These are phyloP conservation scores for Parachlorella kessleri DNA, from an alignment of 139 green algal species.

Conservation along the genomic window DNA sequence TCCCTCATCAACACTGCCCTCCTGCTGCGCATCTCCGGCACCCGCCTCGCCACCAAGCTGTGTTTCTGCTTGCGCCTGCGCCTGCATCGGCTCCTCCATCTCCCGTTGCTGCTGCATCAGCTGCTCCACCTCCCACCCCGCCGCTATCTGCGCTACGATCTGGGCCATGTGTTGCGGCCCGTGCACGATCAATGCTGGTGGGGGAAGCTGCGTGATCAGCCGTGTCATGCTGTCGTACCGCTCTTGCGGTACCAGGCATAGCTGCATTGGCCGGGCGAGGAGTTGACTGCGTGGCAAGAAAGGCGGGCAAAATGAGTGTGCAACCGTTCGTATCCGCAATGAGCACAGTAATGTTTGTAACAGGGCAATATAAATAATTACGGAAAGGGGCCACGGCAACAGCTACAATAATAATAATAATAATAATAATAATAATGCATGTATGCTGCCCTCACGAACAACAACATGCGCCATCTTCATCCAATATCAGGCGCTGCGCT, in stretches of 20 bases:
- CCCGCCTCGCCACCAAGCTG: not conserved
- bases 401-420: no score
- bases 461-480: no score
- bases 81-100: not conserved
- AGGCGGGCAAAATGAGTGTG: no score
- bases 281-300: no score
- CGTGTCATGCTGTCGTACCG: conserved; percentile 26
- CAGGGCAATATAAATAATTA: no score
- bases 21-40: not conserved
- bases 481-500: no score
- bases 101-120: not conserved
- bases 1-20: not conserved
- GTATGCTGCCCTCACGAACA: not conserved
- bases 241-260: conserved; percentile 70
- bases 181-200: conserved; percentile 36
- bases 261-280: conserved; percentile 74
- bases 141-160: conserved; percentile 57
- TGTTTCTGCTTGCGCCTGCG: not conserved
- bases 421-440: not conserved
- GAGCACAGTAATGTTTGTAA: no score
- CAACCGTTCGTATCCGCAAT: no score
- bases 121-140: conserved; percentile 44
- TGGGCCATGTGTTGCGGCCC: conserved; percentile 56
- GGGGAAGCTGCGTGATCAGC: conserved; percentile 16
- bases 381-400: no score